phyloP scores from a whole-genome alignment of 768 basidiomycete species.

The Pholiota microspora region DNA sequence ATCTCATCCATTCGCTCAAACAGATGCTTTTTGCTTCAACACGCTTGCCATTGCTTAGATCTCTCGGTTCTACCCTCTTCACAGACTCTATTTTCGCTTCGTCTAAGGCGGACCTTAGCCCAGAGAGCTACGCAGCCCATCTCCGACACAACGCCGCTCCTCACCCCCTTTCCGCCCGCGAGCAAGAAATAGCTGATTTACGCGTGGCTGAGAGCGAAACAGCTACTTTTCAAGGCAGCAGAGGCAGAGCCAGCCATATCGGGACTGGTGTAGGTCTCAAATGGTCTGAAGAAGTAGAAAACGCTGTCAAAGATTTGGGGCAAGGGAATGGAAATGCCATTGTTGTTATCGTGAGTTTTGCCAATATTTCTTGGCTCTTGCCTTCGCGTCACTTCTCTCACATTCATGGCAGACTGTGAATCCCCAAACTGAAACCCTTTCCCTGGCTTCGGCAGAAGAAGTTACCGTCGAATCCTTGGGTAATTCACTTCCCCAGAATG shows the following conservation, averaged over 20 bases:
- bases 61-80: slow-evolving; percentile 73
- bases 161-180: slow-evolving; percentile 77
- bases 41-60: slow-evolving; percentile 63
- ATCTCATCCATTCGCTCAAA: slow-evolving; percentile 1
- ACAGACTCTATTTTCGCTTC: slow-evolving; percentile 79
- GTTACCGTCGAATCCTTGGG: slow-evolving; percentile 43
- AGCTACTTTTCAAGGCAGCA: slow-evolving; percentile 56
- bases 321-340: slow-evolving; percentile 47
- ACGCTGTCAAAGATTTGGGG: slow-evolving; percentile 61
- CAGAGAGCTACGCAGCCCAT: slow-evolving; percentile 73
- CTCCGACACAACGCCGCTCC: slow-evolving; percentile 70
- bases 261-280: slow-evolving; percentile 59
- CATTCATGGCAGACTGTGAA: slow-evolving; percentile 57
- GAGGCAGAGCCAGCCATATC: slow-evolving; percentile 52
- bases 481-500: slow-evolving; percentile 47
- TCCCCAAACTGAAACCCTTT: slow-evolving; percentile 55
- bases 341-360: slow-evolving; percentile 59
- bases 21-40: slow-evolving; percentile 91
- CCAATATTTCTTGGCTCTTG: neutral
- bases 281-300: slow-evolving; percentile 66
- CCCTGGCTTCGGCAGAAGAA: slow-evolving; percentile 39
- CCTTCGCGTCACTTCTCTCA: neutral
- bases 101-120: slow-evolving; percentile 60
- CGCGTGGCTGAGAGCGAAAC: slow-evolving; percentile 64
- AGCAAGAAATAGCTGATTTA: slow-evolving; percentile 79